phyloP scores from a whole-genome alignment of 371 early-diverging fungal species.

The Blakeslea trispora region DNA sequence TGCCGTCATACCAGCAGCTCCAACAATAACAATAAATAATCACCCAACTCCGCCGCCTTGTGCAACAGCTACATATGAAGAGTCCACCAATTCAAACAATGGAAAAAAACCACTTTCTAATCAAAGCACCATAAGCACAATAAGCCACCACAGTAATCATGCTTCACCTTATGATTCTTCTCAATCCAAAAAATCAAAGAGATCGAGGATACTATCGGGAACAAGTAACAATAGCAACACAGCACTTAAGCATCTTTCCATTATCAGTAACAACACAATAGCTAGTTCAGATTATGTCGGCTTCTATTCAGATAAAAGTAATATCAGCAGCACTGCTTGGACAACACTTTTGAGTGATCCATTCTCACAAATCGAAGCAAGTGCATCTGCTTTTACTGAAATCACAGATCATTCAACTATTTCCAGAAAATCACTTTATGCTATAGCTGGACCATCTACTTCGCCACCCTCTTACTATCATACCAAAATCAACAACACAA shows the following conservation, averaged over 20 bases:
- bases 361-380: slow-evolving; percentile 29
- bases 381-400: slow-evolving; percentile 28
- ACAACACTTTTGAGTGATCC: slow-evolving; percentile 28
- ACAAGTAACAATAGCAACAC: background rate
- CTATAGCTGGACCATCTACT: slow-evolving; percentile 1
- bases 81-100: background rate
- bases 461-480: background rate
- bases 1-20: background rate
- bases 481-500: background rate
- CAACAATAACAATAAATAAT: slow-evolving; percentile 6
- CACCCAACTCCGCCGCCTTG: background rate
- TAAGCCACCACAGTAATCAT: background rate
- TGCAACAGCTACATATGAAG: slow-evolving; percentile 8
- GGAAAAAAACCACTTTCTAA: background rate
- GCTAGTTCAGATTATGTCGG: background rate
- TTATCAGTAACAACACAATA: slow-evolving; percentile 8
- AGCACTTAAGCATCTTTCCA: slow-evolving; percentile 6
- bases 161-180: slow-evolving; percentile 5
- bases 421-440: slow-evolving; percentile 23
- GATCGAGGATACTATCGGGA: slow-evolving; percentile 1
- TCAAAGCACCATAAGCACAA: background rate
- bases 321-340: slow-evolving; percentile 24
- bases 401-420: slow-evolving; percentile 33
- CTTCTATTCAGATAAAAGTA: slow-evolving; percentile 8
- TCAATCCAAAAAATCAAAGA: slow-evolving; percentile 6